Percentiles rank a stretch among this genome's conserved stretches.
Evolutionary conservation across 768 basidiomycete genomes (phyloP).

Genomic region (Lentinula detonsa): DNA sequence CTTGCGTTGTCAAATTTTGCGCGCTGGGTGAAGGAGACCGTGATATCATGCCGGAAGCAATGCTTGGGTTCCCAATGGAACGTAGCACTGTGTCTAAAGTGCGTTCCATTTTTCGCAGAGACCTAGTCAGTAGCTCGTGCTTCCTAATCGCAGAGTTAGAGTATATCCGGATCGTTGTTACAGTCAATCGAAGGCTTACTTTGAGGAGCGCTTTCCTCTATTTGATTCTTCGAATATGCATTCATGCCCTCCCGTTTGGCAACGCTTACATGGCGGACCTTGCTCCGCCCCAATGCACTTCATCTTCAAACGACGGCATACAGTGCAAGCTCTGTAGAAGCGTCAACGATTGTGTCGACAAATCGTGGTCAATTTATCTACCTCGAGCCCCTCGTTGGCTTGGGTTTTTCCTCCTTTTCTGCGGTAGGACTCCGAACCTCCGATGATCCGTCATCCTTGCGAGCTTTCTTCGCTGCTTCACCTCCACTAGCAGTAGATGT

Average conservation of each 20-base stretch:
- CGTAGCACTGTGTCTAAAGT: slow-evolving; percentile 89
- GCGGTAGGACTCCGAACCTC: slow-evolving; percentile 45
- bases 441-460: slow-evolving; percentile 51
- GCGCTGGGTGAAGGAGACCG: slow-evolving; percentile 68
- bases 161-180: not conserved
- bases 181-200: slow-evolving; percentile 38
- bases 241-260: slow-evolving; percentile 71
- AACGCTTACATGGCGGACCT: slow-evolving; percentile 89
- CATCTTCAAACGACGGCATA: slow-evolving; percentile 90
- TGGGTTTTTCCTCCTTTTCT: slow-evolving; percentile 72
- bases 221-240: slow-evolving; percentile 98
- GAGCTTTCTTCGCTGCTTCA: slow-evolving; percentile 52
- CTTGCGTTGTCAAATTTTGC: slow-evolving; percentile 50
- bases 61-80: slow-evolving; percentile 80
- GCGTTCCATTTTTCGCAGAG: slow-evolving; percentile 85
- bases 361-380: slow-evolving; percentile 23
- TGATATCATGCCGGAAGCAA: slow-evolving; percentile 76
- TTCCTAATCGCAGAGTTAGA: slow-evolving; percentile 47
- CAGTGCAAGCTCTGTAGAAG: slow-evolving; percentile 72
- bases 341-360: slow-evolving; percentile 7
- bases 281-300: slow-evolving; percentile 89
- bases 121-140: slow-evolving; percentile 75
- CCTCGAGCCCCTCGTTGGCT: slow-evolving; percentile 84
- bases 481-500: slow-evolving; percentile 28
- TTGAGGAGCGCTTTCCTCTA: slow-evolving; percentile 83